These are phyloP conservation scores for Beauveria sp. DNA, from an alignment of 2,329 filamentous ascomycete genomes.

Conservation along the genomic window DNA sequence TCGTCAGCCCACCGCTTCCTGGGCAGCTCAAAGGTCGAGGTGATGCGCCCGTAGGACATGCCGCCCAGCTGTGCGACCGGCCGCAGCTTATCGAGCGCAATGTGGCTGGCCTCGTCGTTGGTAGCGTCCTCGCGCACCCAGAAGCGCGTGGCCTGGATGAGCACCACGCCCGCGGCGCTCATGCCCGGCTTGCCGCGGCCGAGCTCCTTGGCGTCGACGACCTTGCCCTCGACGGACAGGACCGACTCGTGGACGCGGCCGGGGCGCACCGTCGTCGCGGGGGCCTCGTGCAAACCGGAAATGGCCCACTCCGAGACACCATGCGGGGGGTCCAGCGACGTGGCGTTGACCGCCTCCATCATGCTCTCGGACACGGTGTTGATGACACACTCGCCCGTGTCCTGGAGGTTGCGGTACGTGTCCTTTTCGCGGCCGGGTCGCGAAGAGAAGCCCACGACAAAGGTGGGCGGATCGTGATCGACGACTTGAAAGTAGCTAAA, in stretches of 20 bases:
- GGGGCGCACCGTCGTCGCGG: constrained; percentile 19
- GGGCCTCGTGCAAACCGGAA: constrained; percentile 39
- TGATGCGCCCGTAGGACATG: constrained; percentile 20
- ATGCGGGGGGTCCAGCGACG: constrained; percentile 65
- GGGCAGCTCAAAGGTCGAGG: constrained; percentile 20
- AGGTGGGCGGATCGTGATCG: constrained; percentile 74
- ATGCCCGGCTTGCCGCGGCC: constrained; percentile 16
- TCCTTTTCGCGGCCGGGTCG: constrained; percentile 56
- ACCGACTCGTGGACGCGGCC: constrained; percentile 20
- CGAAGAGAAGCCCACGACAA: constrained; percentile 48
- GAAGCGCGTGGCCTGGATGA: constrained; percentile 23
- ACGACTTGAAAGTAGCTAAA: constrained; percentile 77
- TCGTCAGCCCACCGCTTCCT: constrained; percentile 19
- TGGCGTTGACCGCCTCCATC: constrained; percentile 72
- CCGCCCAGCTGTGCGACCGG: constrained; percentile 20
- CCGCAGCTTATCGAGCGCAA: constrained; percentile 18
- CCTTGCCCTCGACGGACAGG: constrained; percentile 21
- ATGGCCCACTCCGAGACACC: constrained; percentile 69
- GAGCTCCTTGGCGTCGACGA: constrained; percentile 23
- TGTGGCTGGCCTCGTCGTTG: constrained; percentile 17
- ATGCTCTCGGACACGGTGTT: constrained; percentile 77
- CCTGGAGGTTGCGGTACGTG: constrained; percentile 62
- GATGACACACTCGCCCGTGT: constrained; percentile 65
- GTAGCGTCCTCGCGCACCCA: constrained; percentile 22
- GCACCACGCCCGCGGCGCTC: constrained; percentile 18